Percentiles rank a stretch among this genome's conserved stretches.
Evolutionary conservation across 352 stramenopile species (phyloP).

Genomic region (Pythium aristosporum): DNA sequence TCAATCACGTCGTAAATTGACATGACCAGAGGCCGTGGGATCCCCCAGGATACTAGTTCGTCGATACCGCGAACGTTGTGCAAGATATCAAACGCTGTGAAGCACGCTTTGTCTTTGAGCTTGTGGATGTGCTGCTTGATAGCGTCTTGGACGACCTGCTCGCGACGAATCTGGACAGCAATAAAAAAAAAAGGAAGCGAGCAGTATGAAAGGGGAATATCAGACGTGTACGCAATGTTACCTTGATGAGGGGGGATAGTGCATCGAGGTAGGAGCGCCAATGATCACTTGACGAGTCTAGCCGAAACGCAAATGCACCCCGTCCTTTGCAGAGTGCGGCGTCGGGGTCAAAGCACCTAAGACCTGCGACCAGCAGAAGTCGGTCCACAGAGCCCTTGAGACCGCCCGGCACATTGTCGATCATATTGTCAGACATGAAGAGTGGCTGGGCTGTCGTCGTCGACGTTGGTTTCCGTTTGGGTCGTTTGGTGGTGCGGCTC

Average conservation of each 20-base stretch:
- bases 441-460: not conserved
- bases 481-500: not conserved
- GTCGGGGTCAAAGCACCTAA: slow-evolving; percentile 49
- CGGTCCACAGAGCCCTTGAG: slow-evolving; percentile 47
- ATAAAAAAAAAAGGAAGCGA: not conserved
- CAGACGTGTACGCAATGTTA: not conserved
- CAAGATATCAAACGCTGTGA: slow-evolving; percentile 54
- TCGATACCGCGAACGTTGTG: slow-evolving; percentile 46
- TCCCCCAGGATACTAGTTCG: slow-evolving; percentile 53
- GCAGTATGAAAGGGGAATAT: not conserved
- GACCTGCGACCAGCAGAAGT: slow-evolving; percentile 43
- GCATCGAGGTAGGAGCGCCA: slow-evolving; percentile 44
- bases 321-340: slow-evolving; percentile 15
- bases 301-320: slow-evolving; percentile 37
- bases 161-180: slow-evolving; percentile 42
- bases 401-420: slow-evolving; percentile 52
- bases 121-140: slow-evolving; percentile 36
- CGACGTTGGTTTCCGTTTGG: not conserved
- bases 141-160: slow-evolving; percentile 50
- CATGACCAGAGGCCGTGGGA: slow-evolving; percentile 45
- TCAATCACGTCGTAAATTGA: slow-evolving; percentile 58
- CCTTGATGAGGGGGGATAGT: slow-evolving; percentile 44
- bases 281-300: slow-evolving; percentile 34
- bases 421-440: slow-evolving; percentile 46
- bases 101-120: slow-evolving; percentile 48